A percentile compares a stretch with the other conserved stretches of the same genome.
These are phyloP conservation scores for Metschnikowia drakensbergensis DNA, from an alignment of 805 yeast species.

Conservation along the genomic window DNA sequence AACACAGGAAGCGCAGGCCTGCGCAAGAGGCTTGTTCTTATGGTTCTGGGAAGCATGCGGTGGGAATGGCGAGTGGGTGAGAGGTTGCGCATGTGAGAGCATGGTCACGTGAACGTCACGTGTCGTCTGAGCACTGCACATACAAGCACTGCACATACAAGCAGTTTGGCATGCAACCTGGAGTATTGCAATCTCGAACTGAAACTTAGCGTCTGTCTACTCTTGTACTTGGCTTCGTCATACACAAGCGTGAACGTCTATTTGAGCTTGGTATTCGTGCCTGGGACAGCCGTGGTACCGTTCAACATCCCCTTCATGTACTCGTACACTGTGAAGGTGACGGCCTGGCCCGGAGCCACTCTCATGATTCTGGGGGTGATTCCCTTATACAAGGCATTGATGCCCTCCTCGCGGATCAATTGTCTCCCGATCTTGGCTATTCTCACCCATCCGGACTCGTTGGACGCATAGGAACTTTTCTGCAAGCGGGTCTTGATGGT, in stretches of 20 bases:
- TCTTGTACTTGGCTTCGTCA: too few species aligned
- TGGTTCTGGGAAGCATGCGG: neutral
- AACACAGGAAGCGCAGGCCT: neutral
- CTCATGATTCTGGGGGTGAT: slow-evolving; percentile 98
- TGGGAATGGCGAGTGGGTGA: neutral
- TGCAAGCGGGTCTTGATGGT: slow-evolving; percentile 97
- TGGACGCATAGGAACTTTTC: slow-evolving; percentile 70
- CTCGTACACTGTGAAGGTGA: slow-evolving; percentile 95
- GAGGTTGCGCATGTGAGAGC: neutral
- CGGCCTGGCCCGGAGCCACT: slow-evolving; percentile 99
- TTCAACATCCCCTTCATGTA: slow-evolving; percentile 64
- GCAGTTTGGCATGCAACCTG: too few species aligned
- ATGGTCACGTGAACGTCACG: neutral
- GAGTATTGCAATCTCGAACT: too few species aligned
- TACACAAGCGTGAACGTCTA: slow-evolving; percentile 3
- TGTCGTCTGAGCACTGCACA: too few species aligned
- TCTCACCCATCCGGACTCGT: slow-evolving; percentile 69
- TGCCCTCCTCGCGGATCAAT: slow-evolving; percentile 84
- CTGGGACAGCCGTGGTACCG: slow-evolving; percentile 25
- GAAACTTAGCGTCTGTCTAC: too few species aligned
- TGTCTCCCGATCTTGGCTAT: slow-evolving; percentile 77
- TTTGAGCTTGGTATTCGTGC: slow-evolving; percentile 20
- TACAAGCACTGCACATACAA: too few species aligned
- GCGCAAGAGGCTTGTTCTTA: neutral
- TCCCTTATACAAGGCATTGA: slow-evolving; percentile 76